phyloP scores from a whole-genome alignment of 352 stramenopile genomes.

The Pythium apleroticum region DNA sequence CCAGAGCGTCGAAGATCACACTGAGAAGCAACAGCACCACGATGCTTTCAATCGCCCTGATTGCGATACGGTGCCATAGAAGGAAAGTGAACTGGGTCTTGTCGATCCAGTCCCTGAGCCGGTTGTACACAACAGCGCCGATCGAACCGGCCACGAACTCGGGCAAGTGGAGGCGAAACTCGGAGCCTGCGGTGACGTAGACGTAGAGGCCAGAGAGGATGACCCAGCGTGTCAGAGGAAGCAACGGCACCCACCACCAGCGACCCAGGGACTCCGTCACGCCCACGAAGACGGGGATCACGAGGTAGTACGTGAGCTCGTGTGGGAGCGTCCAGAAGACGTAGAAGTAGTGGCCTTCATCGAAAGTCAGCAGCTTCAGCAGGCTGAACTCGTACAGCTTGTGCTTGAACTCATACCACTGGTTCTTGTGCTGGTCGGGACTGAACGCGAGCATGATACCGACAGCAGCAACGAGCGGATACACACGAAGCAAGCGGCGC shows the following conservation, averaged over 20 bases:
- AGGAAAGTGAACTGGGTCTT: background rate
- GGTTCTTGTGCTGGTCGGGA: no score
- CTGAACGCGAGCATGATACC: constrained; percentile 25
- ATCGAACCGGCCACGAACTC: background rate
- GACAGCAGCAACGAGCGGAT: constrained; percentile 39
- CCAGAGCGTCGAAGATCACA: background rate
- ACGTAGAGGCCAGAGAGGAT: background rate
- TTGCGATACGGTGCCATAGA: background rate
- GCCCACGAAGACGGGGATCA: background rate
- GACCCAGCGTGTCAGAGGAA: background rate
- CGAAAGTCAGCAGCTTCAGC: constrained; percentile 35
- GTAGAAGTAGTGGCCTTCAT: constrained; percentile 24
- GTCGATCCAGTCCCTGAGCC: background rate
- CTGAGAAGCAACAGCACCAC: background rate
- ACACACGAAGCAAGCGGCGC: constrained; percentile 48
- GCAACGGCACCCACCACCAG: background rate
- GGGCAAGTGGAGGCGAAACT: background rate
- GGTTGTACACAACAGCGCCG: background rate
- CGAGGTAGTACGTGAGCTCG: background rate
- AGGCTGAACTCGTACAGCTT: background rate
- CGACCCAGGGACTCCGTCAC: background rate
- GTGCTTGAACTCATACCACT: background rate
- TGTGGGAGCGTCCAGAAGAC: background rate
- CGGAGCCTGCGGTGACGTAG: background rate
- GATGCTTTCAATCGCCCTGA: background rate